These are phyloP conservation scores for Komagataea norvegica DNA, from an alignment of 1,139 yeast species.

Conservation along the genomic window DNA sequence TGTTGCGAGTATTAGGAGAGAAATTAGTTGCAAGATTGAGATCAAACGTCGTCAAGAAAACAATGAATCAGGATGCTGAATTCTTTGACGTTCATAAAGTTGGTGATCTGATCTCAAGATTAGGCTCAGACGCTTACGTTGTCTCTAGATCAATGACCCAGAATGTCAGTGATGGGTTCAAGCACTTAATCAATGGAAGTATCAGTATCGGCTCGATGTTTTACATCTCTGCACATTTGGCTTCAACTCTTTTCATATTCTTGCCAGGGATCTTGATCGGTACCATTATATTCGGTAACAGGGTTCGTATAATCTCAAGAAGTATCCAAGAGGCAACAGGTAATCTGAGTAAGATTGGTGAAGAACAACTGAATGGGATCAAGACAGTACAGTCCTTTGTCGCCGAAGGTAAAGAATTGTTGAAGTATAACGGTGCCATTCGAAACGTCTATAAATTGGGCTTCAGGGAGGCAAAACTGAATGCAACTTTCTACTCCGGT, in stretches of 20 bases:
- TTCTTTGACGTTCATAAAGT: constrained; percentile 90
- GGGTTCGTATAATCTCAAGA: constrained; percentile 70
- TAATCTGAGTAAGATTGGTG: constrained; percentile 80
- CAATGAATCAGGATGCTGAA: constrained; percentile 83
- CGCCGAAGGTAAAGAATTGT: constrained; percentile 66
- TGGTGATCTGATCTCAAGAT: constrained; percentile 86
- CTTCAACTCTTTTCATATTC: constrained; percentile 67
- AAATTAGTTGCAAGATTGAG: constrained; percentile 79
- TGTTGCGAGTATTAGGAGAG: constrained; percentile 78
- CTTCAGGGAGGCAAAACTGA: constrained; percentile 71
- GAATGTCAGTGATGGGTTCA: constrained; percentile 85
- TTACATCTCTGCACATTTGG: constrained; percentile 73
- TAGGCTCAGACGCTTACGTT: constrained; percentile 85
- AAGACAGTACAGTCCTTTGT: constrained; percentile 87
- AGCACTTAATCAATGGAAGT: constrained; percentile 72
- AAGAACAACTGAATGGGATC: constrained; percentile 83
- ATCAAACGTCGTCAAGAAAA: constrained; percentile 67
- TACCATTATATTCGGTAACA: constrained; percentile 73
- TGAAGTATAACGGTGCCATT: constrained; percentile 62
- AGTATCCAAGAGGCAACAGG: constrained; percentile 85
- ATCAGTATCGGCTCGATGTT: constrained; percentile 90
- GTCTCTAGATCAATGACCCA: constrained; percentile 86
- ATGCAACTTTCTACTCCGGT: constrained; percentile 70
- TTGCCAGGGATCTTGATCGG: constrained; percentile 80
- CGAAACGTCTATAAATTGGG: constrained; percentile 71